Evolutionary conservation across 2,329 filamentous ascomycete genomes (phyloP).

Genomic region (Xylariomycetidae sp.): DNA sequence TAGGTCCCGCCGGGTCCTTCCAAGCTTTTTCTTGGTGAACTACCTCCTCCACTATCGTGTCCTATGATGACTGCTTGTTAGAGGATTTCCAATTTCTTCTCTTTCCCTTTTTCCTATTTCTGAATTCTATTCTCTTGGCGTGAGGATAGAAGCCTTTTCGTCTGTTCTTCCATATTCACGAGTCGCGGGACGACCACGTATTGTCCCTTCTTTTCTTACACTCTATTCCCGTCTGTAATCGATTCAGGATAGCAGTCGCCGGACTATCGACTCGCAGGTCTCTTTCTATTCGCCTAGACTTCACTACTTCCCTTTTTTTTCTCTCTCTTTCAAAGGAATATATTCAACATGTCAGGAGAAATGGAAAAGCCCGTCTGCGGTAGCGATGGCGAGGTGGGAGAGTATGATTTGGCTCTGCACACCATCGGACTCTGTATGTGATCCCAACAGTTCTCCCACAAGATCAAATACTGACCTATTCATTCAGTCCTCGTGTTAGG

Average conservation of each 20-base stretch:
- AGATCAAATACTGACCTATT: background rate
- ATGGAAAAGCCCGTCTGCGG: constrained; percentile 35
- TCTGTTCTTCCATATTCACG: constrained; percentile 18
- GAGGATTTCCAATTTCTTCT: constrained; percentile 18
- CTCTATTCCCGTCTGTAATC: constrained; percentile 8
- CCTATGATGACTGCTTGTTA: constrained; percentile 11
- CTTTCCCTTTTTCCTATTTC: constrained; percentile 16
- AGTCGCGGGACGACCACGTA: constrained; percentile 35
- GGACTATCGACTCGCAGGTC: constrained; percentile 17
- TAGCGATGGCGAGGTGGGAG: constrained; percentile 29
- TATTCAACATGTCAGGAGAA: constrained; percentile 17
- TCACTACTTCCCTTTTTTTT: constrained; percentile 7
- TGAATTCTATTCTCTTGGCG: constrained; percentile 19
- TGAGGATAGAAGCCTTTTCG: constrained; percentile 18
- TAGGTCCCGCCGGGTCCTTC: too few species aligned
- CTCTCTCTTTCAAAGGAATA: constrained; percentile 12
- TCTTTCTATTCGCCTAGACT: too few species aligned
- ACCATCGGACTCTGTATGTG: constrained; percentile 37
- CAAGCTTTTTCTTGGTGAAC: too few species aligned
- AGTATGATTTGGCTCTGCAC: constrained; percentile 39
- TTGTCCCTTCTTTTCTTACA: constrained; percentile 16
- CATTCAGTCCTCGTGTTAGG: constrained; percentile 34
- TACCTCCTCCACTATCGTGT: constrained; percentile 13
- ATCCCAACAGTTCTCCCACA: background rate
- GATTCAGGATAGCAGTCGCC: constrained; percentile 22